Conservation (phyloP, 2,329 filamentous ascomycete genomes). For the Claviceps quebecensis region DNA sequence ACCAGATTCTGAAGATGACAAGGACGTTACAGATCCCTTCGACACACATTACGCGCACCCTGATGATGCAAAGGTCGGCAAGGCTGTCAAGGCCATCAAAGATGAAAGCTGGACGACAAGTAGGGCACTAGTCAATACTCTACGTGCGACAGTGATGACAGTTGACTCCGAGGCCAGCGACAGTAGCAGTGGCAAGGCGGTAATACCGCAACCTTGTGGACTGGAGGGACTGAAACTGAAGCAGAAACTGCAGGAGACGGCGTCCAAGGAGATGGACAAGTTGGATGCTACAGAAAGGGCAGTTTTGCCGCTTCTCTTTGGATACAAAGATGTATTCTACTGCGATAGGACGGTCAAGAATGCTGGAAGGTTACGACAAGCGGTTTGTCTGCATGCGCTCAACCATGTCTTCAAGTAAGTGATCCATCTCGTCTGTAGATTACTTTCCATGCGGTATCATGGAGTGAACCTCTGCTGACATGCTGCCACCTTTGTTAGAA, state of each 20-base stretch:
- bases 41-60: slow-evolving; percentile 63
- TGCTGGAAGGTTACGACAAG: slow-evolving; percentile 51
- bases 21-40: slow-evolving; percentile 55
- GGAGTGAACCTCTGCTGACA: background rate
- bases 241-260: slow-evolving; percentile 41
- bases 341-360: slow-evolving; percentile 58
- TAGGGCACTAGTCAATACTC: slow-evolving; percentile 30
- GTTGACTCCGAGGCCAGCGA: slow-evolving; percentile 24
- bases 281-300: slow-evolving; percentile 51
- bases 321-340: slow-evolving; percentile 69
- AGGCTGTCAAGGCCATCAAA: slow-evolving; percentile 36
- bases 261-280: slow-evolving; percentile 36
- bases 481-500: slow-evolving; percentile 33
- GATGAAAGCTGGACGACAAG: slow-evolving; percentile 36
- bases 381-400: slow-evolving; percentile 69
- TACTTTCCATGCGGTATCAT: too few species aligned
- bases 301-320: slow-evolving; percentile 60
- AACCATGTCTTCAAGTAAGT: slow-evolving; percentile 81
- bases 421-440: background rate
- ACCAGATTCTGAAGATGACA: slow-evolving; percentile 34
- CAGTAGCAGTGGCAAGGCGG: slow-evolving; percentile 10
- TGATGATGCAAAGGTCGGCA: slow-evolving; percentile 44
- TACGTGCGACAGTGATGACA: slow-evolving; percentile 32
- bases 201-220: slow-evolving; percentile 18
- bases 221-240: slow-evolving; percentile 56